A percentile compares a stretch with the other conserved stretches of the same genome.
phyloP scores from a whole-genome alignment of 2,329 filamentous ascomycete genomes.

The Aureobasidium namibiae region DNA sequence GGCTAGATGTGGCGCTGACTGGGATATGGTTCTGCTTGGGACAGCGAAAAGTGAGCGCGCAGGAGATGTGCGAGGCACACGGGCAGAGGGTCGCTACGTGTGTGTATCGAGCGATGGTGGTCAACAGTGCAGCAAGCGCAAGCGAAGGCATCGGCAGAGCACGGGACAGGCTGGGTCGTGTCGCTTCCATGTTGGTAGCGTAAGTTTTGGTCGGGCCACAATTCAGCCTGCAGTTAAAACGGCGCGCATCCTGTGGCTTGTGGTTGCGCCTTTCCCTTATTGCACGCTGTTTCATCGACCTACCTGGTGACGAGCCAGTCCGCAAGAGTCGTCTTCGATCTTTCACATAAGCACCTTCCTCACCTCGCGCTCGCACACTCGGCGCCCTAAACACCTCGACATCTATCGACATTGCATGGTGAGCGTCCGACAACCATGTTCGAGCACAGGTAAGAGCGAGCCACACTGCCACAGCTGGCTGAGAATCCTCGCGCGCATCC shows the following conservation, averaged over 20 bases:
- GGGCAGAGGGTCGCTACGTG: neutral
- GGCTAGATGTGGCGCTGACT: neutral
- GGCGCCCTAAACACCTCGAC: neutral
- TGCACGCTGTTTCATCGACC: constrained; percentile 12
- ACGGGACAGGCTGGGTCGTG: constrained; percentile 6
- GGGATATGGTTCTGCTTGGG: neutral
- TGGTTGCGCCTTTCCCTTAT: constrained; percentile 12
- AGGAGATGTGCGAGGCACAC: neutral
- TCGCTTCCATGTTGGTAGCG: constrained; percentile 10
- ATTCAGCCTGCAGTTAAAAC: constrained; percentile 10
- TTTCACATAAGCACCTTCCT: constrained; percentile 5
- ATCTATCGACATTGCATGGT: neutral
- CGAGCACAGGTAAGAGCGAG: constrained; percentile 11
- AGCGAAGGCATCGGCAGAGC: constrained; percentile 8
- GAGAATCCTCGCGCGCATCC: neutral
- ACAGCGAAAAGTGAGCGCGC: neutral
- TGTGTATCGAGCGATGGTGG: neutral
- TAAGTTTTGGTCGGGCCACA: constrained; percentile 5
- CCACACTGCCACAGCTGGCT: constrained; percentile 10
- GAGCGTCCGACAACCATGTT: constrained; percentile 2
- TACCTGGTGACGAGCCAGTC: constrained; percentile 5
- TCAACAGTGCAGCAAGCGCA: constrained; percentile 2
- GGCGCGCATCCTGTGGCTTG: constrained; percentile 11
- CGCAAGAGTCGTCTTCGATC: neutral
- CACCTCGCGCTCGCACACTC: neutral